phyloP scores from a whole-genome alignment of 148 eudicot genomes.

The Nepenthes gracilis region DNA sequence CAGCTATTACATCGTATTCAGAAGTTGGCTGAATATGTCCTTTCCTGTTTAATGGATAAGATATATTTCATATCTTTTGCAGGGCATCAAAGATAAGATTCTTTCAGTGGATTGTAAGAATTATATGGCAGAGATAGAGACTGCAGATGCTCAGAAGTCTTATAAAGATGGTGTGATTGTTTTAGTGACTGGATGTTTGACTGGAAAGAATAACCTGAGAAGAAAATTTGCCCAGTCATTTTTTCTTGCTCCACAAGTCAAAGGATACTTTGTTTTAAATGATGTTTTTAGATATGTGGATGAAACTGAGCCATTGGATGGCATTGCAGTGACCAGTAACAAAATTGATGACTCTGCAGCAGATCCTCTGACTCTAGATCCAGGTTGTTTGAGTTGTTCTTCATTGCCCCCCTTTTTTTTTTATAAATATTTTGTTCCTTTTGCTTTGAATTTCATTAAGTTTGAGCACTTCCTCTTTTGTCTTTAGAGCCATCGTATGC shows the following conservation, averaged over 20 bases:
- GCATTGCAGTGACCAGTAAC: constrained; percentile 8
- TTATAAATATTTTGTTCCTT: not conserved
- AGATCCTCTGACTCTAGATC: constrained; percentile 15
- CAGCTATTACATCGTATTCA: no score
- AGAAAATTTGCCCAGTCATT: constrained; percentile 60
- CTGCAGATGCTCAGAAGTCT: constrained; percentile 74
- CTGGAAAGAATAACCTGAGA: constrained; percentile 45
- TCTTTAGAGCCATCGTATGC: constrained; percentile 21
- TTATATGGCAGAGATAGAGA: constrained; percentile 59
- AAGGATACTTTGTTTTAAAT: constrained; percentile 55
- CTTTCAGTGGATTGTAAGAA: constrained; percentile 55
- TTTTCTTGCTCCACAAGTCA: constrained; percentile 74
- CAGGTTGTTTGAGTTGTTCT: constrained; percentile 23
- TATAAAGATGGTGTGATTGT: constrained; percentile 56
- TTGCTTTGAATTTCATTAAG: not conserved
- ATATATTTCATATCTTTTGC: constrained; percentile 4
- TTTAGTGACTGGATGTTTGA: constrained; percentile 61
- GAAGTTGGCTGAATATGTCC: no score
- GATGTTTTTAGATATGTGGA: constrained; percentile 57
- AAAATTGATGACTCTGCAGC: constrained; percentile 23
- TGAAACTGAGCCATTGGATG: constrained; percentile 17
- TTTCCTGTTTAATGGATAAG: no score
- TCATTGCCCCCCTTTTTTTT: constrained; percentile 1
- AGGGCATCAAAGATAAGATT: constrained; percentile 60
- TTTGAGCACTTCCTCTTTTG: not conserved